Evolutionary conservation across 371 early-diverging fungal genomes (phyloP), one percentile per base, ranked within the genome.

Genomic region (Apophysomyces ossiformis): DNA sequence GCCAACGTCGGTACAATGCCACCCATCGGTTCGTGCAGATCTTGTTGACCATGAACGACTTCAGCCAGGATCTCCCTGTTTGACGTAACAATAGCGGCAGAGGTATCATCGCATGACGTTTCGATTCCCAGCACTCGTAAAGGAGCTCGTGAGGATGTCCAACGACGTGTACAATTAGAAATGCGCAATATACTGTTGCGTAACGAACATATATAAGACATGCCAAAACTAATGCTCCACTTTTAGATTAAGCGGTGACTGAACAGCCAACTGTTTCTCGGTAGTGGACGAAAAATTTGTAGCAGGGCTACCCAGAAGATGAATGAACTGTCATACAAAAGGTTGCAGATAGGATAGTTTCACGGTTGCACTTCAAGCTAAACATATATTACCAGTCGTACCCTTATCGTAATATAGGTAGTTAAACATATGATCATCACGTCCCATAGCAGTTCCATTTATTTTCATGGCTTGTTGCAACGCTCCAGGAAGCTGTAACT

Each of bases 31-130:
- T 91, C 93, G 71, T 94, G 95, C 21, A 92, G 63, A 32, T 84
- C 74, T 68, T 88, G 85, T 67, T 94, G 95, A 46, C 87, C 87
- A 26, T 78, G 78, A 37, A 86, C 84, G 16, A 84, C 84, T 69
- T 93, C 90, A 38, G 87, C 70, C 6, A 92, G 75, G 61, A 94
- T 89, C 37, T 68, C 66, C 8, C 93, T 79, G 64, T 90, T 86
- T 5, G 90, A 85, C 13, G 82, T 84, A n/a, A 94, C 92, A 46
- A 94, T 78, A 2, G 93, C 91, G 11, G 90, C 92, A 5, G 90
- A 89, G 7, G 94, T 93, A 69, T 94, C 95, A 69, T 94, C 95
- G 72, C 94, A 94, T 6, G 92, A 91, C 11, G 93, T 89, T 64
- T 93, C 93, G 57, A 94, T 88, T 7, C 92, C 94, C 5, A 93